These are phyloP conservation scores for Yarrowia sp. DNA, from an alignment of 805 yeast genomes.

Conservation along the genomic window DNA sequence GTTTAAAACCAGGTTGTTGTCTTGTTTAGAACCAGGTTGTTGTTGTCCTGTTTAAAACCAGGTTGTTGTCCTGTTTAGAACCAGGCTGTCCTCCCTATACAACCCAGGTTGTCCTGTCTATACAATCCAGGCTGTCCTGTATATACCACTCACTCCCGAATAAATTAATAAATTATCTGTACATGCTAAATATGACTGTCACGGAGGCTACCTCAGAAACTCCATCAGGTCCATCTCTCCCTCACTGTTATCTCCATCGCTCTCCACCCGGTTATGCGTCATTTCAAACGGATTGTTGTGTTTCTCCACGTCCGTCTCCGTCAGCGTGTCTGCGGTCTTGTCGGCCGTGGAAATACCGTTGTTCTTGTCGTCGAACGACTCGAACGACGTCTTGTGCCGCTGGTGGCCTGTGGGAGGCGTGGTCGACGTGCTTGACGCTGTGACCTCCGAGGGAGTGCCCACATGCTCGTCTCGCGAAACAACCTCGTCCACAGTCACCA, in stretches of 20 bases:
- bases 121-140: no score
- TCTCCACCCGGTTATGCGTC: constrained; percentile 9
- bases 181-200: constrained; percentile 1
- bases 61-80: no score
- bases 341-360: neutral
- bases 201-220: constrained; percentile 5
- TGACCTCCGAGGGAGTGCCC: neutral
- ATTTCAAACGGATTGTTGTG: constrained; percentile 15
- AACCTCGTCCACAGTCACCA: neutral
- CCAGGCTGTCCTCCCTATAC: no score
- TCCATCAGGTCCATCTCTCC: constrained; percentile 29
- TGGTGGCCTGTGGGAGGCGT: neutral
- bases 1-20: no score
- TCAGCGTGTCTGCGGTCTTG: constrained; percentile 12
- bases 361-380: constrained; percentile 7
- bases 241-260: constrained; percentile 18
- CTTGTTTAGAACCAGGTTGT: no score
- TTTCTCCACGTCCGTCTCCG: constrained; percentile 8
- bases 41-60: no score
- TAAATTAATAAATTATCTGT: constrained; percentile 24
- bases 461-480: neutral
- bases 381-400: constrained; percentile 17
- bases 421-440: constrained; percentile 1
- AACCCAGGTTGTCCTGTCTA: no score
- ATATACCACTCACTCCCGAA: neutral